A percentile compares a stretch with the other conserved stretches of the same genome.
phyloP scores from a whole-genome alignment of 352 stramenopile species.

The Globisporangium radiosum region DNA sequence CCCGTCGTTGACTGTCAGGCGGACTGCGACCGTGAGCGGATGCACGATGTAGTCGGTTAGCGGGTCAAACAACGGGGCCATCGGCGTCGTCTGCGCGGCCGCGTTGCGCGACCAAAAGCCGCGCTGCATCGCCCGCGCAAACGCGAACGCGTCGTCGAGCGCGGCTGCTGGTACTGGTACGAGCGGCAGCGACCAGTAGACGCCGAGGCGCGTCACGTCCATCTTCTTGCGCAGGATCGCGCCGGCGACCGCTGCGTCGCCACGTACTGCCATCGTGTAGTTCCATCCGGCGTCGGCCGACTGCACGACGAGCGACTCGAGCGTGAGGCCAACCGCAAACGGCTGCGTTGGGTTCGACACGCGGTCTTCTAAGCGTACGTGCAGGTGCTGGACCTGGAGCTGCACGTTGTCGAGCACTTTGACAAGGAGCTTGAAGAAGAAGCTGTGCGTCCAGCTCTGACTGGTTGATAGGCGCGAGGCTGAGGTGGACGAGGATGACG shows the following conservation, averaged over 20 bases:
- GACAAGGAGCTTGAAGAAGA: slow-evolving; percentile 71
- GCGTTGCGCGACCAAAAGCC: slow-evolving; percentile 32
- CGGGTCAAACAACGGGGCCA: slow-evolving; percentile 30
- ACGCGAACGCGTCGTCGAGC: slow-evolving; percentile 48
- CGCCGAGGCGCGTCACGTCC: slow-evolving; percentile 71
- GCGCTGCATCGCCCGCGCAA: slow-evolving; percentile 65
- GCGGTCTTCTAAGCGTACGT: slow-evolving; percentile 63
- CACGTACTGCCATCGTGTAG: slow-evolving; percentile 75
- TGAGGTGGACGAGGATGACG: not conserved
- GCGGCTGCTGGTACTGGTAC: slow-evolving; percentile 30
- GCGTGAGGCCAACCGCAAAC: slow-evolving; percentile 64
- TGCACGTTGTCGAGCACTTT: slow-evolving; percentile 85
- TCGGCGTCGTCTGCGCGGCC: slow-evolving; percentile 13
- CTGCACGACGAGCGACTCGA: slow-evolving; percentile 78
- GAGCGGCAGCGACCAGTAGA: slow-evolving; percentile 72
- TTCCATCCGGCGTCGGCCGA: slow-evolving; percentile 76
- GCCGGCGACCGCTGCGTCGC: slow-evolving; percentile 12
- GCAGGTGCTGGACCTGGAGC: slow-evolving; percentile 68
- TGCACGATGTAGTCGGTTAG: slow-evolving; percentile 61
- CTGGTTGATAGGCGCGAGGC: too few species aligned
- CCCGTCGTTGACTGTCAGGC: slow-evolving; percentile 77
- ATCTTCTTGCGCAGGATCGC: slow-evolving; percentile 75
- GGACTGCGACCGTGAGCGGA: slow-evolving; percentile 70
- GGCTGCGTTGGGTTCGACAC: slow-evolving; percentile 35
- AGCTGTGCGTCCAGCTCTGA: slow-evolving; percentile 61